Evolutionary conservation across 1,284 basidiomycete species (phyloP).

Genomic region (Ustilago vetiveriae): DNA sequence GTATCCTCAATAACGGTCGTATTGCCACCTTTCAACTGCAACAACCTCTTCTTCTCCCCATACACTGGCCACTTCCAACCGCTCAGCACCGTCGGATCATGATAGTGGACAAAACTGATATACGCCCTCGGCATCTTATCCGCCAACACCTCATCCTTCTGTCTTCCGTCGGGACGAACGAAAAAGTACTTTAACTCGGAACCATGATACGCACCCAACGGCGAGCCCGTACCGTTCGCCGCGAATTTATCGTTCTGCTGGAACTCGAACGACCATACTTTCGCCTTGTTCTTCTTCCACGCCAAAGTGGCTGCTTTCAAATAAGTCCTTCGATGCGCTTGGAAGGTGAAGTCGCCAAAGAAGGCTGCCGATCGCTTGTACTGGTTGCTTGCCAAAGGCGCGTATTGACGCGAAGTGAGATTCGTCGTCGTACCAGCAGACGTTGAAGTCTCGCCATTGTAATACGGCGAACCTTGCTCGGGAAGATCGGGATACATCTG

Average conservation of each 20-base stretch:
- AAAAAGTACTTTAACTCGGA: slow-evolving; percentile 32
- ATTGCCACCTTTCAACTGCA: slow-evolving; percentile 44
- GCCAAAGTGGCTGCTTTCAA: slow-evolving; percentile 3
- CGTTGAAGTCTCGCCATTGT: slow-evolving; percentile 28
- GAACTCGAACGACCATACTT: slow-evolving; percentile 31
- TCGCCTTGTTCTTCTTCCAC: slow-evolving; percentile 16
- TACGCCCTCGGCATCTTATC: slow-evolving; percentile 29
- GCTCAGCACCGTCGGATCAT: slow-evolving; percentile 24
- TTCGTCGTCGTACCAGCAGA: slow-evolving; percentile 20
- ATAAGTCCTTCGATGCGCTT: slow-evolving; percentile 27
- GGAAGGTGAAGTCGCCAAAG: slow-evolving; percentile 44
- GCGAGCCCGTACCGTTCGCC: slow-evolving; percentile 18
- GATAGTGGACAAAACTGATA: slow-evolving; percentile 32
- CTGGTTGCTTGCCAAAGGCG: slow-evolving; percentile 23
- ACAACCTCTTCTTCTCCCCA: slow-evolving; percentile 3
- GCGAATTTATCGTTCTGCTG: slow-evolving; percentile 32
- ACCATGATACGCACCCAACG: slow-evolving; percentile 30
- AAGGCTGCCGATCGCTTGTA: slow-evolving; percentile 27
- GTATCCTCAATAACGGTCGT: slow-evolving; percentile 30
- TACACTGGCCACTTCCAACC: slow-evolving; percentile 32
- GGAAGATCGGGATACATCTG: slow-evolving; percentile 34
- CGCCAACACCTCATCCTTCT: slow-evolving; percentile 21
- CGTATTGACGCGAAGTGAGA: slow-evolving; percentile 14
- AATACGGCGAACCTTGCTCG: slow-evolving; percentile 28
- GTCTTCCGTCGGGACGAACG: slow-evolving; percentile 16